These are phyloP conservation scores for Ceratocystiopsis sp. DNA, from an alignment of 2,329 filamentous ascomycete species.

Conservation along the genomic window DNA sequence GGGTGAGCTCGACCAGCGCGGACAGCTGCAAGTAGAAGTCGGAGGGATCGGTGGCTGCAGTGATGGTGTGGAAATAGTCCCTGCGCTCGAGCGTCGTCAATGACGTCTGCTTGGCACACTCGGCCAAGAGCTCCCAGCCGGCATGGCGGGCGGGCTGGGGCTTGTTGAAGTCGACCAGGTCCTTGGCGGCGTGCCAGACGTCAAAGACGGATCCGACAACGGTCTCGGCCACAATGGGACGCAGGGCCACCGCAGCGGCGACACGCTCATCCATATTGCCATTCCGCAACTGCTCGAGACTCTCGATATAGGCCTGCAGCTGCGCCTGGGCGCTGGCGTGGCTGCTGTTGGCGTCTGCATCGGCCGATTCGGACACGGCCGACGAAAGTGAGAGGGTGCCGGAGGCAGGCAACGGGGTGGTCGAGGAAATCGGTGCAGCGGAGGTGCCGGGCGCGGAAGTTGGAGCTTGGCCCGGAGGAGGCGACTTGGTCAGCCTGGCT, in stretches of 20 bases:
- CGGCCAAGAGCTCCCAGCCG: constrained; percentile 49
- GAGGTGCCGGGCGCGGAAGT: not conserved
- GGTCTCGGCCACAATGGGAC: constrained; percentile 38
- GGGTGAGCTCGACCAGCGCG: constrained; percentile 43
- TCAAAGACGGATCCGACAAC: constrained; percentile 40
- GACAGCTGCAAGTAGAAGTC: constrained; percentile 52
- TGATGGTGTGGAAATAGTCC: constrained; percentile 47
- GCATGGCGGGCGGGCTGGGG: constrained; percentile 34
- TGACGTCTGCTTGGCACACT: constrained; percentile 44
- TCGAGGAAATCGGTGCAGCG: not conserved
- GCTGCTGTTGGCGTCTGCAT: constrained; percentile 21
- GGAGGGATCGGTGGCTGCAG: constrained; percentile 35
- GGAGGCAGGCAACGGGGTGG: constrained; percentile 14
- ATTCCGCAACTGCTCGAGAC: constrained; percentile 36
- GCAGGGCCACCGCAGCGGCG: constrained; percentile 38
- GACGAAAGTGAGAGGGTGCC: constrained; percentile 15
- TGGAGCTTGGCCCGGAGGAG: not conserved
- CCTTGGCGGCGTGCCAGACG: constrained; percentile 50
- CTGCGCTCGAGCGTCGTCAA: constrained; percentile 50
- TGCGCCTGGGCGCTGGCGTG: constrained; percentile 24
- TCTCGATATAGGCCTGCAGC: constrained; percentile 33
- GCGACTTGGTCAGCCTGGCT: constrained; percentile 33
- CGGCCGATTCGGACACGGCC: constrained; percentile 17
- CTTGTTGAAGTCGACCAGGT: constrained; percentile 42
- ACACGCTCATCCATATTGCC: constrained; percentile 36